phyloP scores from a whole-genome alignment of 768 basidiomycete genomes.

The Amanita pseudoporphyria region DNA sequence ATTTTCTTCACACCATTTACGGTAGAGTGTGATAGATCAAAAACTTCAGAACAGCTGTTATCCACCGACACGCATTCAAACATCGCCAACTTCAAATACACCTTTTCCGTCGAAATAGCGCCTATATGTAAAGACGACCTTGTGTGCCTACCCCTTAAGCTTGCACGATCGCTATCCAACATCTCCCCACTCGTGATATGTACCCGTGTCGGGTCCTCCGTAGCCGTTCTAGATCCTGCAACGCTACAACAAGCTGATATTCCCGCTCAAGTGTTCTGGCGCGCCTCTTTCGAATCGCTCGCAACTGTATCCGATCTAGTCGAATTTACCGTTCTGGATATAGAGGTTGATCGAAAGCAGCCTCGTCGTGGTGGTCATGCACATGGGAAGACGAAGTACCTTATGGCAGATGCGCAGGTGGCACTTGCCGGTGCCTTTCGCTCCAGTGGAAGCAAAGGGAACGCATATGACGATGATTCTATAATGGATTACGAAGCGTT shows the following conservation, averaged over 20 bases:
- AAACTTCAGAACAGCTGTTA: constrained; percentile 89
- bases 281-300: constrained; percentile 79
- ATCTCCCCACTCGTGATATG: constrained; percentile 85
- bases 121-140: constrained; percentile 98
- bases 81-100: constrained; percentile 95
- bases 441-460: constrained; percentile 25
- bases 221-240: constrained; percentile 84
- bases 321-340: constrained; percentile 91
- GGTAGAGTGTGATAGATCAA: constrained; percentile 58
- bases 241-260: constrained; percentile 83
- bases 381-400: constrained; percentile 53
- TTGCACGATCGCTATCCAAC: constrained; percentile 76
- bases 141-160: constrained; percentile 77
- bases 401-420: constrained; percentile 79
- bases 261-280: constrained; percentile 76
- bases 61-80: constrained; percentile 87
- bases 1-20: not conserved
- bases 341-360: constrained; percentile 60
- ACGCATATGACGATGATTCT: constrained; percentile 32
- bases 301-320: constrained; percentile 78
- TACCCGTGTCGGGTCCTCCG: constrained; percentile 82
- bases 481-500: constrained; percentile 56
- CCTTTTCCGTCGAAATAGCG: constrained; percentile 94
- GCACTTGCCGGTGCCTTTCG: constrained; percentile 75
- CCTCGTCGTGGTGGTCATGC: constrained; percentile 14